These are phyloP conservation scores for Hanseniaspora nectarophila DNA, from an alignment of 805 yeast species.

Conservation along the genomic window DNA sequence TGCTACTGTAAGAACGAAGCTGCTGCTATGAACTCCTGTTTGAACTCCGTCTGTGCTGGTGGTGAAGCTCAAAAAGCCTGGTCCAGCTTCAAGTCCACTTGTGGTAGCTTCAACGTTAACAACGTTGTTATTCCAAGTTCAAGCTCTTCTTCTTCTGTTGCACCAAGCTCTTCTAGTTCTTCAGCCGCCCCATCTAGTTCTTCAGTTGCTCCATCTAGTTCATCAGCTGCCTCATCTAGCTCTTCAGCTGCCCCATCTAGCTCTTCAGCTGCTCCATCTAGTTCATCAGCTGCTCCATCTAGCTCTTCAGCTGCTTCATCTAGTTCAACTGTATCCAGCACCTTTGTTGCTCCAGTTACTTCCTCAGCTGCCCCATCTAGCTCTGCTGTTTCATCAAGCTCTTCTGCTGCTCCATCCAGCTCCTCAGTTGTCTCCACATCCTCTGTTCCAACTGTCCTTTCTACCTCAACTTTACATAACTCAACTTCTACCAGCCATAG, in stretches of 20 bases:
- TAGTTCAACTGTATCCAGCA: slow-evolving; percentile 23
- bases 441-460: slow-evolving; percentile 15
- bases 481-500: slow-evolving; percentile 28
- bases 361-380: slow-evolving; percentile 27
- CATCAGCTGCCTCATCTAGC: slow-evolving; percentile 16
- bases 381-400: slow-evolving; percentile 32
- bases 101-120: slow-evolving; percentile 34
- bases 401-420: slow-evolving; percentile 19
- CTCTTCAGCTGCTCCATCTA: slow-evolving; percentile 25
- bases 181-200: slow-evolving; percentile 21
- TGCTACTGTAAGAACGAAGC: slow-evolving; percentile 59
- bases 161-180: slow-evolving; percentile 28
- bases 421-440: slow-evolving; percentile 16
- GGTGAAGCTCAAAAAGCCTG: slow-evolving; percentile 48
- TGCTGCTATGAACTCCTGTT: slow-evolving; percentile 46
- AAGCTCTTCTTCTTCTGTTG: slow-evolving; percentile 26
- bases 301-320: slow-evolving; percentile 26
- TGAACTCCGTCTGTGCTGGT: slow-evolving; percentile 57
- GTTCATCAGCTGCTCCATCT: slow-evolving; percentile 30
- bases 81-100: slow-evolving; percentile 43
- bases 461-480: slow-evolving; percentile 41
- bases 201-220: slow-evolving; percentile 18
- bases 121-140: slow-evolving; percentile 26
- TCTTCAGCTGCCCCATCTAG: slow-evolving; percentile 23
- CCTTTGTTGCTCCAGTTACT: slow-evolving; percentile 23